Evolutionary conservation across 1,139 yeast genomes (phyloP).

Genomic region (Saccharomyces hybrid): DNA sequence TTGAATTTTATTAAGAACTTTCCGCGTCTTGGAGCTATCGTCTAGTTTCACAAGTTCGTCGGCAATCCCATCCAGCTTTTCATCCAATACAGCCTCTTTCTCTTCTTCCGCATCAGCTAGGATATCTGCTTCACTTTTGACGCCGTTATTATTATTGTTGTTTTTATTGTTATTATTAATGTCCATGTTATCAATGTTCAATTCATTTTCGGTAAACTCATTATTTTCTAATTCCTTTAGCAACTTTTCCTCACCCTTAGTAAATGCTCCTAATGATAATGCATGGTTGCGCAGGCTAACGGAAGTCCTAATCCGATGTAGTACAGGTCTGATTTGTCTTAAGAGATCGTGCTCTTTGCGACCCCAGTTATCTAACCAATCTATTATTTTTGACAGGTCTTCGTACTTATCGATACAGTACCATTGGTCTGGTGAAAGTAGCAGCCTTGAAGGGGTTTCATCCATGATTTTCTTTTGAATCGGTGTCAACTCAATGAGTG

Average conservation of each 20-base stretch:
- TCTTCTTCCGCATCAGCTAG: slow-evolving; percentile 13
- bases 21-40: slow-evolving; percentile 27
- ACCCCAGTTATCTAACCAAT: slow-evolving; percentile 75
- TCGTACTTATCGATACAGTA: slow-evolving; percentile 53
- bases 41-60: slow-evolving; percentile 31
- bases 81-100: slow-evolving; percentile 21
- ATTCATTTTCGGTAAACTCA: slow-evolving; percentile 32
- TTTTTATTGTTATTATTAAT: not conserved
- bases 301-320: slow-evolving; percentile 49
- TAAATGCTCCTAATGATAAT: slow-evolving; percentile 36
- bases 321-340: slow-evolving; percentile 52
- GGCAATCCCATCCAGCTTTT: slow-evolving; percentile 29
- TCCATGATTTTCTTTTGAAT: slow-evolving; percentile 60
- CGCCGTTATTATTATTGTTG: not conserved
- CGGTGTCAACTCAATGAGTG: slow-evolving; percentile 35
- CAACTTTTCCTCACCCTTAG: slow-evolving; percentile 40
- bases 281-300: slow-evolving; percentile 54
- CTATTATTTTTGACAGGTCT: slow-evolving; percentile 49
- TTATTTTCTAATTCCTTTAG: slow-evolving; percentile 36
- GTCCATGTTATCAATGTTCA: slow-evolving; percentile 7
- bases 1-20: slow-evolving; percentile 18
- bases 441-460: slow-evolving; percentile 52
- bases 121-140: slow-evolving; percentile 21
- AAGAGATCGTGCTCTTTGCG: slow-evolving; percentile 59
- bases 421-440: slow-evolving; percentile 57